Conservation (phyloP, 2,329 filamentous ascomycete genomes). For the Pleoardoris graminearum region DNA sequence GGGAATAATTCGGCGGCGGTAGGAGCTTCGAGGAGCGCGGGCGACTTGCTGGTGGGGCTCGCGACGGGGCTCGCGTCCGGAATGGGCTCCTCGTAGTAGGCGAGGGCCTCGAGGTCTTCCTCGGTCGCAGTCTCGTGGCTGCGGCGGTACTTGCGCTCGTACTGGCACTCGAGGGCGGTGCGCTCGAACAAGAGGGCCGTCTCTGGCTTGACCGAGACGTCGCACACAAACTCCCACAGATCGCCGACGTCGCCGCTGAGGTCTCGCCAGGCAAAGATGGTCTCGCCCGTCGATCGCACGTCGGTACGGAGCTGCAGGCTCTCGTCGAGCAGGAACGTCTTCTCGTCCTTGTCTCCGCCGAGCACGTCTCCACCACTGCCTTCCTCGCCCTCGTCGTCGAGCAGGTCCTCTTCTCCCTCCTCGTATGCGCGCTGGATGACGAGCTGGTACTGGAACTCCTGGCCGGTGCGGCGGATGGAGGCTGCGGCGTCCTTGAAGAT, state of each 20-base stretch:
- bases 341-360: slow-evolving; percentile 86
- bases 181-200: slow-evolving; percentile 81
- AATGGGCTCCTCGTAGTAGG: slow-evolving; percentile 69
- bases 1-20: slow-evolving; percentile 41
- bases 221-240: slow-evolving; percentile 97
- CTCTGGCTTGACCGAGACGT: slow-evolving; percentile 67
- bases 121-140: slow-evolving; percentile 79
- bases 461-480: slow-evolving; percentile 86
- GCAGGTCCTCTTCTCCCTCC: slow-evolving; percentile 89
- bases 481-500: slow-evolving; percentile 97
- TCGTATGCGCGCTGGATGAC: slow-evolving; percentile 96
- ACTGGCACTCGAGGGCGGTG: slow-evolving; percentile 89
- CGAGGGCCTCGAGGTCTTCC: slow-evolving; percentile 78
- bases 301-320: slow-evolving; percentile 84
- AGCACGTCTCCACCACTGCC: slow-evolving; percentile 77
- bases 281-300: slow-evolving; percentile 76
- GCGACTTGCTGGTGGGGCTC: slow-evolving; percentile 51
- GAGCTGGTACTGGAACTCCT: slow-evolving; percentile 96
- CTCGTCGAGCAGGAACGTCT: slow-evolving; percentile 94
- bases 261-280: slow-evolving; percentile 92
- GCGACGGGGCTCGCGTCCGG: slow-evolving; percentile 62
- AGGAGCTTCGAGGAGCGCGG: slow-evolving; percentile 33
- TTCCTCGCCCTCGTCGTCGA: slow-evolving; percentile 86
- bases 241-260: slow-evolving; percentile 91
- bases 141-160: slow-evolving; percentile 91